Evolutionary conservation across 805 yeast genomes (phyloP), one percentile per base, ranked within the genome.

Genomic region (Ogataea allantospora): DNA sequence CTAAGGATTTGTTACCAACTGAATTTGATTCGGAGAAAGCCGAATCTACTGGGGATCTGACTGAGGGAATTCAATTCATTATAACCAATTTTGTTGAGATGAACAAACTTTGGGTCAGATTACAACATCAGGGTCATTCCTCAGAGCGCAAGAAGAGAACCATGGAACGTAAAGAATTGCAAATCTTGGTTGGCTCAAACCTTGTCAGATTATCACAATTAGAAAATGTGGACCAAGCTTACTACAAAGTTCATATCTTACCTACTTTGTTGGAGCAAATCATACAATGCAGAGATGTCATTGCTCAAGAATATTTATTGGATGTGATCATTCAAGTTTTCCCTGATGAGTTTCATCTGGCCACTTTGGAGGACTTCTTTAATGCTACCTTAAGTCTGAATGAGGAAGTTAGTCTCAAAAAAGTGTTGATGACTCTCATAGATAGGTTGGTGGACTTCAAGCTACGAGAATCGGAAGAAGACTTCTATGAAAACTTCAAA

Each of bases 101-200:
- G 99, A 93, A 93, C 67, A 93, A 93, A 61, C 70, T 93, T 31
- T 93, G 99, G 99, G 98, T 93, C 4, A 75, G 99, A 35, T 68
- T 89, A 48, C 98, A 91, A 63, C 96, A 89, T 58, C 96, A 88
- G 62, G 98, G 98, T 2, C 96, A 88, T 45, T 77, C 91, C 3
- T 75, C 84, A 27, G 96, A 91, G 52, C 73, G 86, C 26, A 77
- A 71, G 25, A 77, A 83, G 58, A 72, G 97, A 40, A 75, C 73
- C 15, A 73, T 70, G 43, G 98, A 93, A 62, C 72, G 99, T 15
- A 80, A 81, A 53, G 97, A 93, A 62, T 71, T 93, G 46, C 89
- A 87, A 64, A 88, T 89, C 40, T 71, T 93, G 27, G 95, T 93
- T 18, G 99, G 99, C 1, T 83, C 95, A 15, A 93, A 89, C 60